A percentile compares a stretch with the other conserved stretches of the same genome.
Conservation (phyloP, 768 basidiomycete species). For the Amanita exitialis region DNA sequence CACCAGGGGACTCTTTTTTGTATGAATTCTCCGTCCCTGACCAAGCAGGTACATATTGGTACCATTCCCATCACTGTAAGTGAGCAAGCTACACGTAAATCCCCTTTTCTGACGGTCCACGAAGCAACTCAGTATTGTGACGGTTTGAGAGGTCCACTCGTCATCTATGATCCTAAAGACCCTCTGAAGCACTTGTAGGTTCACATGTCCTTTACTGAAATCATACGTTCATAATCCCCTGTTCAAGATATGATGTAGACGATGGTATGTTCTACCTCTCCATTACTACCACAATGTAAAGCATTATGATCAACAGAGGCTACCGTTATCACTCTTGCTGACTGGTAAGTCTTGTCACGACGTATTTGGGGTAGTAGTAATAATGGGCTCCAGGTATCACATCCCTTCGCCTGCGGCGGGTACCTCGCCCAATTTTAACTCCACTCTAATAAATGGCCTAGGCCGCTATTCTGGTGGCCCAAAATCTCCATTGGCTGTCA, state of each 20-base stretch:
- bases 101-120: not conserved
- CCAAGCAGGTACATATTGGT: conserved; percentile 22
- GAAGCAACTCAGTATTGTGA: conserved; percentile 16
- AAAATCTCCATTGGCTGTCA: conserved; percentile 26
- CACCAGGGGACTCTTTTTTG: conserved; percentile 23
- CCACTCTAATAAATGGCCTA: conserved; percentile 43
- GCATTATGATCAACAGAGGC: conserved; percentile 6
- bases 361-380: not conserved
- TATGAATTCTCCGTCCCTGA: conserved; percentile 23
- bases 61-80: conserved; percentile 21
- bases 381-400: conserved; percentile 24
- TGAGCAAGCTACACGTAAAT: conserved; percentile 4
- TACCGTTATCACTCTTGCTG: conserved; percentile 40
- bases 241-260: conserved; percentile 19
- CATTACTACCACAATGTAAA: not conserved
- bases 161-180: conserved; percentile 15
- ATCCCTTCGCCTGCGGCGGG: conserved; percentile 14
- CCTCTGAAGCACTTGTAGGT: conserved; percentile 9
- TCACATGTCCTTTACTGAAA: not conserved
- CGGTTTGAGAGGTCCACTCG: conserved; percentile 14
- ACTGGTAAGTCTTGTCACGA: conserved; percentile 25
- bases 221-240: not conserved
- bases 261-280: not conserved
- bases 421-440: conserved; percentile 17
- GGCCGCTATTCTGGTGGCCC: conserved; percentile 38